A percentile compares a stretch with the other conserved stretches of the same genome.
phyloP scores from a whole-genome alignment of 2,329 filamentous ascomycete species.

The Apiospora pterosperma region DNA sequence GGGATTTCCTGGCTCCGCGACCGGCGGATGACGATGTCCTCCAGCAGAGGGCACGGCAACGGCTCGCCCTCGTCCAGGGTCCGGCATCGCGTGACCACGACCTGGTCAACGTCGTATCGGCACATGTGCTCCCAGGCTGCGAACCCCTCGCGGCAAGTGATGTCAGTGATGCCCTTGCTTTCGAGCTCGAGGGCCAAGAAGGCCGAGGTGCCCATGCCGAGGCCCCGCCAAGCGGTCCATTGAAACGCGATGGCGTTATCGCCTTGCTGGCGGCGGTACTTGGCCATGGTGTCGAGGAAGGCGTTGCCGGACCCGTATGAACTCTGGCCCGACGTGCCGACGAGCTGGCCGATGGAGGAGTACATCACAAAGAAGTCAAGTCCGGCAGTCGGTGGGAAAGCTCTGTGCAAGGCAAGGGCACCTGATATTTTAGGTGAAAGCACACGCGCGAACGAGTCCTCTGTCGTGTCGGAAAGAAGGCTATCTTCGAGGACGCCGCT shows the following conservation, averaged over 20 bases:
- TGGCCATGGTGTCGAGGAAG: conserved; percentile 30
- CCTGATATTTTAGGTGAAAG: conserved; percentile 32
- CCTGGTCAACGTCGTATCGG: conserved; percentile 33
- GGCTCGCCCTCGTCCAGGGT: conserved; percentile 29
- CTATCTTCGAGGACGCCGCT: conserved; percentile 34
- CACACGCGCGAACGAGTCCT: conserved; percentile 26
- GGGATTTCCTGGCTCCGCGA: no score
- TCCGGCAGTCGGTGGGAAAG: conserved; percentile 25
- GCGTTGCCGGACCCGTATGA: conserved; percentile 28
- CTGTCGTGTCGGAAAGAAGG: conserved; percentile 29
- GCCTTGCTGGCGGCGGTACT: conserved; percentile 25
- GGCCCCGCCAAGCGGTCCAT: conserved; percentile 38
- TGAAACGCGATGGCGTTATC: conserved; percentile 39
- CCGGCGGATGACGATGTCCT: conserved; percentile 24
- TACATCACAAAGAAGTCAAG: conserved; percentile 29
- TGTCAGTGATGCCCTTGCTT: conserved; percentile 38
- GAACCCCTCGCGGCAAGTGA: conserved; percentile 38
- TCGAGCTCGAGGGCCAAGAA: conserved; percentile 37
- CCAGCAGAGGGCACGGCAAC: conserved; percentile 20
- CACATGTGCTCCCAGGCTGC: conserved; percentile 36
- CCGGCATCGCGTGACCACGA: conserved; percentile 31
- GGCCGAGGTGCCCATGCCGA: conserved; percentile 32
- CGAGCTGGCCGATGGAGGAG: conserved; percentile 27
- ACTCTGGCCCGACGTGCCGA: conserved; percentile 25
- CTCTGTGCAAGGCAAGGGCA: conserved; percentile 18